A percentile compares a stretch with the other conserved stretches of the same genome.
Conservation (phyloP, 2,329 filamentous ascomycete genomes). For the Ophiostoma quercus region DNA sequence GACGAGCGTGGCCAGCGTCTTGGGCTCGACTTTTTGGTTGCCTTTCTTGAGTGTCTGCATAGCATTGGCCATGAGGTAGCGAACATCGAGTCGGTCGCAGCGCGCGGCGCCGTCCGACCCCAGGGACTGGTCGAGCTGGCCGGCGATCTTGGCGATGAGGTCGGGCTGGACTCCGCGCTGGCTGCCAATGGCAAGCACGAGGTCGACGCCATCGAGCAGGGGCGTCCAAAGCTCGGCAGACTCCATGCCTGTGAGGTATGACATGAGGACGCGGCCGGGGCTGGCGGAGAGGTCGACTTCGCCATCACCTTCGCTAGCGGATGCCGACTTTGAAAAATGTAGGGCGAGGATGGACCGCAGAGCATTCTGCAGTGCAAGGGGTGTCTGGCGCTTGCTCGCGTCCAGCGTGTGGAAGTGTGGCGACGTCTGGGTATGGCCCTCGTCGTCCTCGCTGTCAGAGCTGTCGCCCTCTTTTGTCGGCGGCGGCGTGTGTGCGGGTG, state of each 20-base stretch:
- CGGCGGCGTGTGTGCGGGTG: slow-evolving; percentile 33
- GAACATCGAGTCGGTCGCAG: slow-evolving; percentile 54
- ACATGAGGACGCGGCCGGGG: slow-evolving; percentile 41
- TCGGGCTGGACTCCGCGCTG: slow-evolving; percentile 50
- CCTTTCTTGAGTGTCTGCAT: slow-evolving; percentile 50
- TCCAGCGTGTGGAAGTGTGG: slow-evolving; percentile 42
- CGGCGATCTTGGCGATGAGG: slow-evolving; percentile 45
- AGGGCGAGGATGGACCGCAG: slow-evolving; percentile 49
- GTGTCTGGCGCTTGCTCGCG: slow-evolving; percentile 40
- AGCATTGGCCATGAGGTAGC: slow-evolving; percentile 57
- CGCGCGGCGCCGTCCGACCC: slow-evolving; percentile 43
- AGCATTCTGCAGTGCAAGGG: slow-evolving; percentile 53
- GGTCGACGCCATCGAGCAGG: slow-evolving; percentile 48
- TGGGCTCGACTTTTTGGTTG: slow-evolving; percentile 35
- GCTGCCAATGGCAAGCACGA: slow-evolving; percentile 56
- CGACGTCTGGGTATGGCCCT: slow-evolving; percentile 26
- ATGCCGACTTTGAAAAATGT: slow-evolving; percentile 37
- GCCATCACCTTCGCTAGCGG: not conserved
- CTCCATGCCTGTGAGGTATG: slow-evolving; percentile 45
- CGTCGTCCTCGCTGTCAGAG: slow-evolving; percentile 17
- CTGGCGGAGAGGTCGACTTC: not conserved
- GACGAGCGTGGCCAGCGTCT: slow-evolving; percentile 53
- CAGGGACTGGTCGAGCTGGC: slow-evolving; percentile 52
- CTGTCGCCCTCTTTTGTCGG: slow-evolving; percentile 28
- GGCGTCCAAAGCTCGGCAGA: slow-evolving; percentile 46